A percentile compares a stretch with the other conserved stretches of the same genome.
Evolutionary conservation across 306 rosid species (phyloP).

Genomic region (Cercis canadensis): DNA sequence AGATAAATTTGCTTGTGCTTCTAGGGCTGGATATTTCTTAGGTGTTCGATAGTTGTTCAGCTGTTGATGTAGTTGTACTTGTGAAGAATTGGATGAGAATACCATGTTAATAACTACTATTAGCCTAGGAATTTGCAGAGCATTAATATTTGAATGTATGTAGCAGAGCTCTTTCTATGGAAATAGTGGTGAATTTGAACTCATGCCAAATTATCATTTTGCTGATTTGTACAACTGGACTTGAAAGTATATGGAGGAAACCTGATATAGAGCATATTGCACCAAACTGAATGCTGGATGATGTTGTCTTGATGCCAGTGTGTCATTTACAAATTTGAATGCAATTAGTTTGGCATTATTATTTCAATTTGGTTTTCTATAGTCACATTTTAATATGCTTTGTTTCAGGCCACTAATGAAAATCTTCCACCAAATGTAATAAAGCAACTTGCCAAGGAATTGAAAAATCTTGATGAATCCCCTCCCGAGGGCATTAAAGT

Average conservation of each 20-base stretch:
- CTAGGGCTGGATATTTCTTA: background rate
- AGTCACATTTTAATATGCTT: slow-evolving; percentile 28
- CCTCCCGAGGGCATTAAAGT: slow-evolving; percentile 99
- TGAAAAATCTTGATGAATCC: slow-evolving; percentile 92
- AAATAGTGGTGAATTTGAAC: too few species aligned
- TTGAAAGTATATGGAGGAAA: too few species aligned
- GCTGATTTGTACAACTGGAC: too few species aligned
- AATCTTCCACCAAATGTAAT: slow-evolving; percentile 98
- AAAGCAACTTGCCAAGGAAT: slow-evolving; percentile 95
- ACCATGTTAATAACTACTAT: too few species aligned
- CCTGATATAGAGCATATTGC: background rate
- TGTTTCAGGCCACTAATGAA: slow-evolving; percentile 90
- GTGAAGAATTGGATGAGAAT: too few species aligned
- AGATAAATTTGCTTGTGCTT: slow-evolving; percentile 1
- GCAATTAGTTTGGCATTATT: slow-evolving; percentile 1
- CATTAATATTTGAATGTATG: too few species aligned
- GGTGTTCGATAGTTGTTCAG: too few species aligned
- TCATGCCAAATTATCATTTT: too few species aligned
- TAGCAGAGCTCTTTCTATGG: too few species aligned
- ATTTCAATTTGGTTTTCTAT: slow-evolving; percentile 14
- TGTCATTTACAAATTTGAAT: slow-evolving; percentile 14
- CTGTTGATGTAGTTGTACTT: too few species aligned
- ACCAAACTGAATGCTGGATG: background rate
- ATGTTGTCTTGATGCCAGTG: background rate
- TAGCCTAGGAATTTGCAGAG: too few species aligned